A percentile compares a stretch with the other conserved stretches of the same genome.
Evolutionary conservation across 768 basidiomycete species (phyloP).

Genomic region (Paxillus ammoniavirescens): DNA sequence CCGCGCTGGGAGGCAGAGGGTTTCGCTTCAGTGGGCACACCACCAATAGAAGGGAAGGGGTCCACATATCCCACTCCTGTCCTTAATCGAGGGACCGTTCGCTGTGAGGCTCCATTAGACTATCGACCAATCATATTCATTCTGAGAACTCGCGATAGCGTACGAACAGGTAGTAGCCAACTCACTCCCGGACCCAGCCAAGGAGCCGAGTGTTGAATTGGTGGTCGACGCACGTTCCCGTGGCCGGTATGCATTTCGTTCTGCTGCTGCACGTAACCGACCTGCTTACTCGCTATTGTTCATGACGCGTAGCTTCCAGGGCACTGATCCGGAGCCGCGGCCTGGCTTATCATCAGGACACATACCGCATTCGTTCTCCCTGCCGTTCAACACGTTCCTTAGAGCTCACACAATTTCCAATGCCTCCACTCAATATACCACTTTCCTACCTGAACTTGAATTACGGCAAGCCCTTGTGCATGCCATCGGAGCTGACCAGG

Average conservation of each 20-base stretch:
- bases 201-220: conserved; percentile 51
- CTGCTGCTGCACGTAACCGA: background rate
- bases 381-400: conserved; percentile 82
- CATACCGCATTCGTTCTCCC: conserved; percentile 81
- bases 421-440: conserved; percentile 51
- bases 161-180: conserved; percentile 84
- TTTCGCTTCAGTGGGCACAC: conserved; percentile 43
- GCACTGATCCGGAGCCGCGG: conserved; percentile 85
- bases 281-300: conserved; percentile 3
- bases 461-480: conserved; percentile 58
- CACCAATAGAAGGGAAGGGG: conserved; percentile 22
- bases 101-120: conserved; percentile 36
- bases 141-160: conserved; percentile 39
- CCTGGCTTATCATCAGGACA: conserved; percentile 87
- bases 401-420: conserved; percentile 34
- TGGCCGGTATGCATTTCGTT: conserved; percentile 57
- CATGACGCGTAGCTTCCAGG: conserved; percentile 59
- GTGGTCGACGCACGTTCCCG: conserved; percentile 86
- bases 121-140: conserved; percentile 31
- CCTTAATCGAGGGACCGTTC: conserved; percentile 48
- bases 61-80: conserved; percentile 52
- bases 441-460: conserved; percentile 54
- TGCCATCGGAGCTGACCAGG: conserved; percentile 58
- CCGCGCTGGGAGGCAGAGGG: conserved; percentile 77
- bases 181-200: conserved; percentile 45